Conservation (phyloP, 1,284 basidiomycete genomes). For the Cerioporus squamosus region DNA sequence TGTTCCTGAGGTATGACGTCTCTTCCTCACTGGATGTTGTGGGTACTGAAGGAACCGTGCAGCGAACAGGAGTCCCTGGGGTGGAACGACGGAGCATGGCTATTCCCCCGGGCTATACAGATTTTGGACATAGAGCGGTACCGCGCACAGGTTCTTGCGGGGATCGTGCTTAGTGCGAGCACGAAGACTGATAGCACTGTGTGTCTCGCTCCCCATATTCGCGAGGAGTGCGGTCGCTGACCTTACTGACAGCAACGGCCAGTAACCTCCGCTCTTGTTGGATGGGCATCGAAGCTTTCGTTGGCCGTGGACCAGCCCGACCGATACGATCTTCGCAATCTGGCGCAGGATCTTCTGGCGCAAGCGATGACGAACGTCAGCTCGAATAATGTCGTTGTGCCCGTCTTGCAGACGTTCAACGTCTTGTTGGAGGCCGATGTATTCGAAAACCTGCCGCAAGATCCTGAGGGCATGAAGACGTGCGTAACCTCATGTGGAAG, state of each 20-base stretch:
- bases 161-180: conserved; percentile 77
- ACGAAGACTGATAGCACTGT: conserved; percentile 85
- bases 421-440: conserved; percentile 71
- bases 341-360: conserved; percentile 59
- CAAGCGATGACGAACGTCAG: conserved; percentile 57
- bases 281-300: conserved; percentile 61
- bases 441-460: conserved; percentile 49
- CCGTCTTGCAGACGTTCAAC: conserved; percentile 77
- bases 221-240: conserved; percentile 11
- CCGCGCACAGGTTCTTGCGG: conserved; percentile 66
- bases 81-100: conserved; percentile 73
- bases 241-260: conserved; percentile 63
- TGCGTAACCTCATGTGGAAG: conserved; percentile 32
- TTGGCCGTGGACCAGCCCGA: conserved; percentile 30
- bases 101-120: conserved; percentile 73
- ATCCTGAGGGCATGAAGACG: conserved; percentile 53
- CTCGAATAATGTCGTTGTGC: conserved; percentile 76
- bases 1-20: conserved; percentile 59
- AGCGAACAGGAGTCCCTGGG: conserved; percentile 42
- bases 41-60: background rate
- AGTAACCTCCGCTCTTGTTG: conserved; percentile 61
- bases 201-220: conserved; percentile 34
- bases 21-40: background rate
- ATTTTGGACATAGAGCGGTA: conserved; percentile 70
- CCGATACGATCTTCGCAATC: conserved; percentile 49